These are phyloP conservation scores for Sorghum bicolor DNA, from an alignment of 176 grass and related monocot genomes.

Conservation along the genomic window Sorghum_bicolor_NCBIv3 NC_012874.2:69949501-69950000, in stretches of 20 bases:
- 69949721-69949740: conserved; percentile 78
- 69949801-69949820: not conserved
- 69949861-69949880: not conserved
- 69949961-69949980: not conserved
- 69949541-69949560: not conserved
- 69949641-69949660: conserved; percentile 3
- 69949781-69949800: not conserved
- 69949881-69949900: not conserved
- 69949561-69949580: not conserved
- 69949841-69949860: not conserved
- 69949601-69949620: not conserved
- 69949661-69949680: conserved; percentile 72
- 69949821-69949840: not conserved
- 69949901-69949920: not conserved
- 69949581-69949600: conserved; percentile 2
- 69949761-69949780: conserved; percentile 10
- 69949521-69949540: not conserved
- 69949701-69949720: conserved; percentile 54
- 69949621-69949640: conserved; percentile 9
- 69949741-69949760: conserved; percentile 77
- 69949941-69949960: conserved; percentile 5
- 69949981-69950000: conserved; percentile 2
- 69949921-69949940: not conserved
- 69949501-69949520: not conserved
- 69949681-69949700: conserved; percentile 87